These are phyloP conservation scores for Margaritispora aquatica DNA, from an alignment of 495 filamentous ascomycete species.

Conservation along the genomic window DNA sequence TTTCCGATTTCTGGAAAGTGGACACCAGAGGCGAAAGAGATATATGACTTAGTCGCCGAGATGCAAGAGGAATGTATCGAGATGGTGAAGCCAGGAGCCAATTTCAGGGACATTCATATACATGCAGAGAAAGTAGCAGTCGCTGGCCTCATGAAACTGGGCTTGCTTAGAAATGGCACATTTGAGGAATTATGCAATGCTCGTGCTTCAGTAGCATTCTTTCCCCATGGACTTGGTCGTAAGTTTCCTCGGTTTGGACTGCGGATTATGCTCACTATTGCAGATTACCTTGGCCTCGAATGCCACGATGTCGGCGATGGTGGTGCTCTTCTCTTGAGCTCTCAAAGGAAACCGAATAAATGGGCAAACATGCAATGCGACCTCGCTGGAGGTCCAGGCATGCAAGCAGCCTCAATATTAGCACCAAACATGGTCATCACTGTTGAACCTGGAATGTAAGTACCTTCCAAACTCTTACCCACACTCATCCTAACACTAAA, in stretches of 20 bases:
- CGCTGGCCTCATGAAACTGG: slow-evolving; percentile 60
- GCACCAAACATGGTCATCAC: slow-evolving; percentile 83
- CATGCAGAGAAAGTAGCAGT: slow-evolving; percentile 69
- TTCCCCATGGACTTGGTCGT: slow-evolving; percentile 70
- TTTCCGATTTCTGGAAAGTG: slow-evolving; percentile 61
- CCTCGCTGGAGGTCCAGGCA: slow-evolving; percentile 54
- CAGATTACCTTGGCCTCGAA: slow-evolving; percentile 79
- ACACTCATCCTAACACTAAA: slow-evolving; percentile 3
- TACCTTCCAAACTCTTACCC: not conserved
- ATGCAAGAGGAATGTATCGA: slow-evolving; percentile 80
- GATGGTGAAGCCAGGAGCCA: slow-evolving; percentile 55
- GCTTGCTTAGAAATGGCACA: slow-evolving; percentile 53
- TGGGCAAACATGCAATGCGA: slow-evolving; percentile 6
- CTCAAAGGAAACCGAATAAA: not conserved
- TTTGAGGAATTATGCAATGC: slow-evolving; percentile 57
- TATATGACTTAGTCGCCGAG: slow-evolving; percentile 69
- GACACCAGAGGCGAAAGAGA: slow-evolving; percentile 56
- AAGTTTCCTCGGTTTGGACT: not conserved
- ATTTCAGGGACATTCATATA: slow-evolving; percentile 61
- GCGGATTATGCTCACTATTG: slow-evolving; percentile 32
- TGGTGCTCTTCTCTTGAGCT: slow-evolving; percentile 16
- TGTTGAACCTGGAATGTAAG: slow-evolving; percentile 72
- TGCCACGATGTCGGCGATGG: slow-evolving; percentile 64
- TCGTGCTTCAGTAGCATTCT: slow-evolving; percentile 72
- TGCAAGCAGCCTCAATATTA: slow-evolving; percentile 62